Base-by-base conservation (phyloP, 192 early-diverging fungal genomes). In the Backusella westeae region DNA sequence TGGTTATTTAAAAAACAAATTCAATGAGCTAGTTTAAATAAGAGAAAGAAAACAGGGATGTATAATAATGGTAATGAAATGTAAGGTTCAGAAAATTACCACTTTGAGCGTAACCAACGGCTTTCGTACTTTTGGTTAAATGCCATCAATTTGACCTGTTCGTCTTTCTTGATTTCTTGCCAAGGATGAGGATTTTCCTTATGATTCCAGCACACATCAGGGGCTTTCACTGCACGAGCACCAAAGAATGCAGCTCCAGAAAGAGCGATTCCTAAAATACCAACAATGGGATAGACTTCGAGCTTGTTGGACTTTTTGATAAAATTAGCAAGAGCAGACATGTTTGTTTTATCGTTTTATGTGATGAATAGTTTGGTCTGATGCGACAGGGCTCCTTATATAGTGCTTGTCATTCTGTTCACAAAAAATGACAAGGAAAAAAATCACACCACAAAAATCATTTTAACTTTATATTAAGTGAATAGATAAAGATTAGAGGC, bases 181-280 rank as follows among this genome's bases (percentile, higher is more conserved):
- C 78, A 80, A 7, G 78, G 78, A 9, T 71, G 46, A 26, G 17
- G 34, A 23, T 80, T 80, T 21, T 35, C 35, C 17, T 71, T 70
- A 44, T 77, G 76, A 46, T 77, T 72, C 80, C 80, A 81, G 12
- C 70, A 73, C 8, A 81, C 80, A 81, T 81, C 80, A 53, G 76
- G 80, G n/a, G 80, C 68, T 72, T 59, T 72, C 9, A 52, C 44
- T 6, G 46, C 52, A 74, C 74, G 76, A 34, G 67, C 26, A 21
- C 41, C 44, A 68, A 81, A 70, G 23, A 53, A 81, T 9, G 49
- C 69, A 21, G 76, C 80, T 52, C 80, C 76, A 46, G 19, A n/a
- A 29, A 81, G 21, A 39, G 80, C 76, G 26, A 69, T 6, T 17
- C 49, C 29, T 1, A 81, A 29, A 63, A 81, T 81, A 34, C 69